Percentiles rank a stretch among this genome's conserved stretches.
Evolutionary conservation across 495 filamentous ascomycete species (phyloP).

Genomic region (Trichoderma orchidacearum): DNA sequence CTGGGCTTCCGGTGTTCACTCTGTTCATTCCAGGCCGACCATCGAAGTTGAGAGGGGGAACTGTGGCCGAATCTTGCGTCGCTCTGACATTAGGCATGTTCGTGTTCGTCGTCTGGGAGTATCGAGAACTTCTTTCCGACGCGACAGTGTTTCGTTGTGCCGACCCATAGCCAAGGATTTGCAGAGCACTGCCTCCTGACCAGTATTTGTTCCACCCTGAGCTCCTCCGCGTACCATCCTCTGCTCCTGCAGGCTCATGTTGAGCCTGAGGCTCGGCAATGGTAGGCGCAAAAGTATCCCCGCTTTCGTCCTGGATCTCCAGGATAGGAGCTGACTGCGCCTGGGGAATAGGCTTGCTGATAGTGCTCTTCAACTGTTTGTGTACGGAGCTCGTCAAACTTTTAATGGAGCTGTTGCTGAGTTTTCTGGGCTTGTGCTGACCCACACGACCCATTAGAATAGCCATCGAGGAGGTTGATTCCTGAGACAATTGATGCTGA

Average conservation of each 20-base stretch:
- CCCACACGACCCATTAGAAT: slow-evolving; percentile 37
- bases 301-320: slow-evolving; percentile 21
- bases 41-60: slow-evolving; percentile 34
- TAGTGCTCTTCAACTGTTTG: slow-evolving; percentile 38
- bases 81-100: slow-evolving; percentile 23
- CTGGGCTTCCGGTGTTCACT: slow-evolving; percentile 55
- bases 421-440: slow-evolving; percentile 29
- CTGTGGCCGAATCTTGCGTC: slow-evolving; percentile 38
- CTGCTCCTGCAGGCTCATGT: slow-evolving; percentile 8
- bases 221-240: slow-evolving; percentile 28
- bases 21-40: slow-evolving; percentile 38
- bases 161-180: slow-evolving; percentile 34
- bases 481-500: slow-evolving; percentile 26
- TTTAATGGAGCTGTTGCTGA: slow-evolving; percentile 31
- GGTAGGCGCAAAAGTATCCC: slow-evolving; percentile 23
- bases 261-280: slow-evolving; percentile 21
- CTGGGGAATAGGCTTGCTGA: slow-evolving; percentile 39
- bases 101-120: slow-evolving; percentile 18
- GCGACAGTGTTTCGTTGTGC: slow-evolving; percentile 28
- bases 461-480: slow-evolving; percentile 41
- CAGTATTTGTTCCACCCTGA: slow-evolving; percentile 50
- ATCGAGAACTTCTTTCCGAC: slow-evolving; percentile 36
- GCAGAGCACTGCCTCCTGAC: slow-evolving; percentile 40
- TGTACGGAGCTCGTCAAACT: slow-evolving; percentile 29
- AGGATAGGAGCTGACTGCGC: slow-evolving; percentile 7